Evolutionary conservation across 192 early-diverging fungal species (phyloP).

Genomic region (Chytriomyces confervae): DNA sequence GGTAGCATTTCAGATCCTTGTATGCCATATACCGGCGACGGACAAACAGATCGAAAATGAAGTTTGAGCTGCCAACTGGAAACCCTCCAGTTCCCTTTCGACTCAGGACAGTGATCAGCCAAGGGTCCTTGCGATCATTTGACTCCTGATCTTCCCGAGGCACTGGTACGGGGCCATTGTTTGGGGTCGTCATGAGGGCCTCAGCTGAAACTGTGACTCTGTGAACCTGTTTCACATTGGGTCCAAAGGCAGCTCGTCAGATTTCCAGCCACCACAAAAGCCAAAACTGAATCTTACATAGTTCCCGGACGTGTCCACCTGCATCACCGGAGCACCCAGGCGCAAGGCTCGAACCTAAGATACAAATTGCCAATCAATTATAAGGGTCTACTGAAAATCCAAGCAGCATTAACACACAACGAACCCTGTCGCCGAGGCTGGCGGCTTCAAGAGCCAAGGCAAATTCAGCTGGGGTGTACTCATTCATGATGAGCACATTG

Average conservation of each 20-base stretch:
- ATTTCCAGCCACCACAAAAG: too few species aligned
- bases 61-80: constrained; percentile 14
- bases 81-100: constrained; percentile 3
- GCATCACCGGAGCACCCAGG: background rate
- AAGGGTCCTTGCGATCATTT: background rate
- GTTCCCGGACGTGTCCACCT: constrained; percentile 19
- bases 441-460: background rate
- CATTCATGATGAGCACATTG: constrained; percentile 13
- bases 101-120: background rate
- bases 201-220: constrained; percentile 1
- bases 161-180: background rate
- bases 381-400: too few species aligned
- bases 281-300: background rate
- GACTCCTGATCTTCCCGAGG: background rate
- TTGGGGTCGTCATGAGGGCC: background rate
- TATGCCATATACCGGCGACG: constrained; percentile 21
- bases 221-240: background rate
- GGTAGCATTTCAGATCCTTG: constrained; percentile 26
- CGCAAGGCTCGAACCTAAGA: background rate
- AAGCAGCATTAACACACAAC: too few species aligned
- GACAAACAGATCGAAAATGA: constrained; percentile 27
- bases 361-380: too few species aligned
- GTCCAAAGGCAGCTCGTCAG: too few species aligned
- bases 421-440: background rate
- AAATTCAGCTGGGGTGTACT: constrained; percentile 8